phyloP scores from a whole-genome alignment of 768 basidiomycete species.

The Russula compacta region DNA sequence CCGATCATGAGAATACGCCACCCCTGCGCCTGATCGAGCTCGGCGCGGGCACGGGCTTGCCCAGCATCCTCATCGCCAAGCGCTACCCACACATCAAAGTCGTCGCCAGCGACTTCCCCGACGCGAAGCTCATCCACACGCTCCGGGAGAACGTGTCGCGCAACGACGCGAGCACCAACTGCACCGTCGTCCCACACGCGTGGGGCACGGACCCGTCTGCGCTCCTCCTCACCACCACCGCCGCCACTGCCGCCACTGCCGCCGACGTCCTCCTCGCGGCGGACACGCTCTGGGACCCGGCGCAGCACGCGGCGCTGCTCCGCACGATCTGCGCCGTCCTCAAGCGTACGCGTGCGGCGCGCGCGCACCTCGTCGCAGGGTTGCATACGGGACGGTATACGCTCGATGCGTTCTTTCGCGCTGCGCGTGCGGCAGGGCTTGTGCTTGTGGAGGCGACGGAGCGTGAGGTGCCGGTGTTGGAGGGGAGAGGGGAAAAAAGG shows the following conservation, averaged over 20 bases:
- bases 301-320: slow-evolving; percentile 46
- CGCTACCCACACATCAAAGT: slow-evolving; percentile 33
- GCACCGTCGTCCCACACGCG: slow-evolving; percentile 46
- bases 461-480: slow-evolving; percentile 30
- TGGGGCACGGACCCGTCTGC: slow-evolving; percentile 50
- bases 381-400: slow-evolving; percentile 72
- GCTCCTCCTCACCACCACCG: slow-evolving; percentile 13
- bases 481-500: slow-evolving; percentile 21
- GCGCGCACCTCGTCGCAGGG: slow-evolving; percentile 61
- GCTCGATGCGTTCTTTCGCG: slow-evolving; percentile 48
- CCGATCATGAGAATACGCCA: background rate
- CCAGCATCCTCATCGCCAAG: slow-evolving; percentile 58
- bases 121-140: slow-evolving; percentile 47
- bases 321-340: slow-evolving; percentile 43
- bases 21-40: slow-evolving; percentile 48
- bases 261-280: slow-evolving; percentile 58
- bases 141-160: slow-evolving; percentile 46
- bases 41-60: slow-evolving; percentile 67
- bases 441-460: slow-evolving; percentile 39
- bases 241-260: background rate
- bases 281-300: slow-evolving; percentile 72
- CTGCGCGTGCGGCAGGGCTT: slow-evolving; percentile 34
- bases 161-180: slow-evolving; percentile 41
- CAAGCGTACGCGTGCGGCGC: slow-evolving; percentile 33
- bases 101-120: slow-evolving; percentile 64